Evolutionary conservation across 768 basidiomycete genomes (phyloP).

Genomic region (Russula sp.): DNA sequence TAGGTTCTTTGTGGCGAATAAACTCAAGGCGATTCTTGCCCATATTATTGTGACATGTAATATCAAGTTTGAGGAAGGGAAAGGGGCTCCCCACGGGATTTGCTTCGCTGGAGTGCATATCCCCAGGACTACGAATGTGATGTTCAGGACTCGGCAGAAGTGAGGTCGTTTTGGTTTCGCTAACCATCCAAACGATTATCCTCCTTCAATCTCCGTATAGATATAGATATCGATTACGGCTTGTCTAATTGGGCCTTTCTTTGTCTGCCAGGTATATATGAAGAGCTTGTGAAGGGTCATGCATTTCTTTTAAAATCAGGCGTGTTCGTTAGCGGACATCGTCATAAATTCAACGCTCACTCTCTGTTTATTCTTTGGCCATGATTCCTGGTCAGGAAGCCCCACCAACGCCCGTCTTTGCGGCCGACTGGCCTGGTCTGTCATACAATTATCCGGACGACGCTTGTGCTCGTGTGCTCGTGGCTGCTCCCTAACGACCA

Average conservation of each 20-base stretch:
- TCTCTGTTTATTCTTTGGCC: too few species aligned
- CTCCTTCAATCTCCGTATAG: too few species aligned
- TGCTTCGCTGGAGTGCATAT: conserved; percentile 1
- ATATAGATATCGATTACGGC: too few species aligned
- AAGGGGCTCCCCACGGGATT: background rate
- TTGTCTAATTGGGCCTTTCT: too few species aligned
- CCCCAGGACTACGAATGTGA: conserved; percentile 15
- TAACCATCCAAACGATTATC: background rate
- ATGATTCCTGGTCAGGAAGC: background rate
- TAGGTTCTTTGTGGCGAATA: conserved; percentile 24
- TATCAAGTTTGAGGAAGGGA: conserved; percentile 21
- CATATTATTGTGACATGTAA: conserved; percentile 24
- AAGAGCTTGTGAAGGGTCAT: too few species aligned
- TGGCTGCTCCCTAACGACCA: background rate
- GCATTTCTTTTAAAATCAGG: too few species aligned
- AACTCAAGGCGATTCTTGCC: conserved; percentile 24
- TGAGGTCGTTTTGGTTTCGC: background rate
- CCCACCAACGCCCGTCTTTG: too few species aligned
- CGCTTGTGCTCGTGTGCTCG: too few species aligned
- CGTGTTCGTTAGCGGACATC: too few species aligned
- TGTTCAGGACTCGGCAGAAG: conserved; percentile 22
- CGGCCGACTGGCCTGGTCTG: background rate
- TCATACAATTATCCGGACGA: background rate
- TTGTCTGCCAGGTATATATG: too few species aligned
- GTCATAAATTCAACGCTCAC: too few species aligned